Base-by-base conservation (phyloP, 2,329 filamentous ascomycete species). In the Aspergillus sp. region DNA sequence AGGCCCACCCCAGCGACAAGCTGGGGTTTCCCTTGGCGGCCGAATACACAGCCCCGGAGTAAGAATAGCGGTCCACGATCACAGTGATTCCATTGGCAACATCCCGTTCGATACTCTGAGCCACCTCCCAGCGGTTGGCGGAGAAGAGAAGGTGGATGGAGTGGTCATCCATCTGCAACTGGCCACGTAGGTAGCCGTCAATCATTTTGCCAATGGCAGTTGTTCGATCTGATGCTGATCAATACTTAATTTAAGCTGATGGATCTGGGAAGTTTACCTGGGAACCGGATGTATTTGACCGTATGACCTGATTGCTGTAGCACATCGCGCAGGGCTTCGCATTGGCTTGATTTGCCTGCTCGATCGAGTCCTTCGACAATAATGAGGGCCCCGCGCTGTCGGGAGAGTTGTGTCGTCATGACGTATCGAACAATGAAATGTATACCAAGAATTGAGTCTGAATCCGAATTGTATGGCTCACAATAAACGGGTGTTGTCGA, bases 311-410 rank as follows among this genome's bases (percentile, higher is more conserved):
- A 66, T 5, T 70, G 64, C 50, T 77, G 68, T 3, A 90, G 75
- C 35, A 70, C 74, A 24, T 80, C 70, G 35, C 79, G 79, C 38
- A 96, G 76, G 43, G 84, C 74, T 63, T 86, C 81, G 61, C 90
- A 92, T 80, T 96, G 92, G 32, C 91, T 95, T 19, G 90, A 93
- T 79, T 96, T 96, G 51, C 92, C 92, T 41, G 91, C 90, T 58
- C 90, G 84, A 65, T 96, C 92, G 56, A 96, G 79, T 2, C 92
- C 92, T 75, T 96, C 92, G 51, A 96, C 83, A 4, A 93, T 88
- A 49, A 96, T 82, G 30, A 96, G 82, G 11, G 86, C 84, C 44
- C 91, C 91, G 44, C 87, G 80, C 47, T 65, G 60, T 59, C 47
- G 47, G 17, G 52, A 30, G 9, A 9, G 36, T 41, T 52, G 42